Evolutionary conservation across 1,284 basidiomycete genomes (phyloP).

Genomic region (Heterobasidion parviporum): DNA sequence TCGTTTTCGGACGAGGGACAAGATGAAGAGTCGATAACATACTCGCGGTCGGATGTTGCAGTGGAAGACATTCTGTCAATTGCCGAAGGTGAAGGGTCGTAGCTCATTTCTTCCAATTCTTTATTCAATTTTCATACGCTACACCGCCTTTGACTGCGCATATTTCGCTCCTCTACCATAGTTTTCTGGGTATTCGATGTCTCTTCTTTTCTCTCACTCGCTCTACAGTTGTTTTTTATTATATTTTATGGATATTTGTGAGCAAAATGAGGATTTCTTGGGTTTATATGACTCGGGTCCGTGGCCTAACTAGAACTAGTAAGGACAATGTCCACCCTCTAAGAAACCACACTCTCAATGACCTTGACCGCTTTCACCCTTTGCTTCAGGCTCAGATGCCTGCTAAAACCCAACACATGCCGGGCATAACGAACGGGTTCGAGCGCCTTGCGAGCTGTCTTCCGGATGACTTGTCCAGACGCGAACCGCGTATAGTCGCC

Average conservation of each 20-base stretch:
- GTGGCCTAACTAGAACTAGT: too few species aligned
- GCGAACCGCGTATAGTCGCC: constrained; percentile 46
- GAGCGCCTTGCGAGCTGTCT: constrained; percentile 14
- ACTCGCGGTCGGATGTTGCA: constrained; percentile 6
- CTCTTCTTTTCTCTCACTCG: background rate
- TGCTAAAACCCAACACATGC: constrained; percentile 33
- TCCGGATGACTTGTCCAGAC: constrained; percentile 9
- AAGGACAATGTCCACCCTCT: background rate
- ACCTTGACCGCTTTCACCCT: constrained; percentile 15
- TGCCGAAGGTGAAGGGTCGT: background rate
- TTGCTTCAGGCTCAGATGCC: constrained; percentile 27
- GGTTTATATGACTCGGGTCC: too few species aligned
- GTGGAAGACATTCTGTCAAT: constrained; percentile 2
- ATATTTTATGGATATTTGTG: constrained; percentile 13
- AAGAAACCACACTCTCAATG: constrained; percentile 8
- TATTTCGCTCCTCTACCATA: background rate
- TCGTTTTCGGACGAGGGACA: constrained; percentile 1
- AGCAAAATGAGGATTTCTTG: background rate
- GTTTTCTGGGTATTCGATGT: background rate
- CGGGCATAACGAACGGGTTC: constrained; percentile 33
- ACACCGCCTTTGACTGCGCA: background rate
- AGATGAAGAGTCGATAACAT: constrained; percentile 3
- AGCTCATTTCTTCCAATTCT: background rate
- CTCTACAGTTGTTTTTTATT: background rate
- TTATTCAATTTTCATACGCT: too few species aligned